Conservation (phyloP, 306 rosid species). For the Medicago truncatula region DNA sequence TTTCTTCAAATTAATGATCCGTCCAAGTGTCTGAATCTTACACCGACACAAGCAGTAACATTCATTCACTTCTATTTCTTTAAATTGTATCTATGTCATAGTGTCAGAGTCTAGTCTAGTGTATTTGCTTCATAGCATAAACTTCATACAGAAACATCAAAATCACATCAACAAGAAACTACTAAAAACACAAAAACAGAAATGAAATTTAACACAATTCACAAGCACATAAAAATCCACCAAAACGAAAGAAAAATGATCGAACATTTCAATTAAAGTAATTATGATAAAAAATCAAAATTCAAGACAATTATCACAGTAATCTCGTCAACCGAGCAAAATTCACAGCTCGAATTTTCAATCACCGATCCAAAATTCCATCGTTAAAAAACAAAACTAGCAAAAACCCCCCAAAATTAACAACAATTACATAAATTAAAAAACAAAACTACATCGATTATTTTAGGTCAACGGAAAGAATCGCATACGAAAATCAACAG, state of each 20-base stretch:
- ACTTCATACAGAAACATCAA: not conserved
- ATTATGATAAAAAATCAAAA: constrained; percentile 5
- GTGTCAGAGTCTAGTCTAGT: not conserved
- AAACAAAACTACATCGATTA: not conserved
- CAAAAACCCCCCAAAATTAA: not conserved
- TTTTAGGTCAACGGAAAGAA: constrained; percentile 41
- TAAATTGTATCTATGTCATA: not conserved
- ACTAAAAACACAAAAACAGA: constrained; percentile 13
- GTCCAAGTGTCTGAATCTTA: no score
- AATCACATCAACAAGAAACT: not conserved
- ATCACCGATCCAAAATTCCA: constrained; percentile 24
- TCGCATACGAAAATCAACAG: constrained; percentile 12
- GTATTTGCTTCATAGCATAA: not conserved
- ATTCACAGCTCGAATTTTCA: not conserved
- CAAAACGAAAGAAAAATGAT: not conserved
- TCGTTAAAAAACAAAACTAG: not conserved
- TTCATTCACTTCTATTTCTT: not conserved
- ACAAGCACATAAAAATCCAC: not conserved
- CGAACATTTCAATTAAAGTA: not conserved
- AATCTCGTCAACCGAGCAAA: constrained; percentile 22
- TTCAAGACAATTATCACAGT: not conserved
- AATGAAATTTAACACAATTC: constrained; percentile 9
- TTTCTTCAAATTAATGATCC: no score
- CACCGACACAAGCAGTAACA: not conserved
- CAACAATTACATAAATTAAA: not conserved